Percentiles rank a stretch among this genome's conserved stretches.
These are phyloP conservation scores for Lecanicillium sp. DNA, from an alignment of 2,329 filamentous ascomycete species.

Conservation along the genomic window DNA sequence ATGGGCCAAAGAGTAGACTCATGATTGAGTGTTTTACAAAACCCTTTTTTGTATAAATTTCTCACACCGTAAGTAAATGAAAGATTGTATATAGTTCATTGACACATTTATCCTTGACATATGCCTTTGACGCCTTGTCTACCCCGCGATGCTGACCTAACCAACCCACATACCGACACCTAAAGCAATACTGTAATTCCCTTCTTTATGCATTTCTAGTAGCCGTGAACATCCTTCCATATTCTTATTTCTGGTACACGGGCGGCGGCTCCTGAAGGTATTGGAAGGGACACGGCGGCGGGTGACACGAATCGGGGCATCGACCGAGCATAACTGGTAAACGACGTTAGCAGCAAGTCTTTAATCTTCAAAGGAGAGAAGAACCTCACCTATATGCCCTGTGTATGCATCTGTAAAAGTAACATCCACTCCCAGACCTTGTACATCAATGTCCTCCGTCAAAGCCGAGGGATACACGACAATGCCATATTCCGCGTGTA, in stretches of 20 bases:
- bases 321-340: constrained; percentile 25
- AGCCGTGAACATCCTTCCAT: not conserved
- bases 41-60: too few species aligned
- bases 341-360: not conserved
- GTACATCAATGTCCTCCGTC: constrained; percentile 24
- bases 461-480: constrained; percentile 31
- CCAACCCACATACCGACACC: too few species aligned
- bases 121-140: too few species aligned
- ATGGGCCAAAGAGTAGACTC: constrained; percentile 39
- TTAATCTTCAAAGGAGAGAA: not conserved
- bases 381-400: constrained; percentile 24
- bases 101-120: too few species aligned
- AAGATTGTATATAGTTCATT: too few species aligned
- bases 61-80: too few species aligned
- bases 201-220: not conserved
- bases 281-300: constrained; percentile 28
- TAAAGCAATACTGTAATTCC: too few species aligned
- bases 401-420: constrained; percentile 29
- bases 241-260: constrained; percentile 19
- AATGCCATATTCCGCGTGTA: constrained; percentile 30
- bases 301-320: constrained; percentile 18
- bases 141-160: too few species aligned
- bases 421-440: constrained; percentile 22
- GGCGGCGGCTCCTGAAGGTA: constrained; percentile 29
- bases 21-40: constrained; percentile 4